A percentile compares a stretch with the other conserved stretches of the same genome.
Evolutionary conservation across 1,284 basidiomycete genomes (phyloP).

Genomic region (Sanghuangporus weigelae): DNA sequence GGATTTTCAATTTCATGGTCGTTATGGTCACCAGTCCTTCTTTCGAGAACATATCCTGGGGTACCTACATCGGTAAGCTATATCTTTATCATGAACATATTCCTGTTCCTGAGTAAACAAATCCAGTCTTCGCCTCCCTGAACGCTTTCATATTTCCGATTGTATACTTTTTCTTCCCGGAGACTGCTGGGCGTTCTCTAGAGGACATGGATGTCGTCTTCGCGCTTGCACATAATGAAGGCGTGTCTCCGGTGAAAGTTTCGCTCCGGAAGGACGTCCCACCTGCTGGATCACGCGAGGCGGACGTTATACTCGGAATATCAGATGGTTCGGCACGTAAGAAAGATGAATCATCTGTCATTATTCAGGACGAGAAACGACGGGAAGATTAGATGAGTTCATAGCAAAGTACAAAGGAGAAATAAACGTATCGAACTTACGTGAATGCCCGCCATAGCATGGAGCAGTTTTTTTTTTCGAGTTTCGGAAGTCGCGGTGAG

Average conservation of each 20-base stretch:
- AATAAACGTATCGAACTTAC: neutral
- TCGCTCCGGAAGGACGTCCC: slow-evolving; percentile 54
- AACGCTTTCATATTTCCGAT: slow-evolving; percentile 58
- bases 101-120: neutral
- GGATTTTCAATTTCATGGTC: slow-evolving; percentile 61
- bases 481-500: no score
- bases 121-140: slow-evolving; percentile 47
- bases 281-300: slow-evolving; percentile 14
- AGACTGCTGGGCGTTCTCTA: slow-evolving; percentile 55
- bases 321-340: neutral
- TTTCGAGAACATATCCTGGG: slow-evolving; percentile 58
- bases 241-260: slow-evolving; percentile 51
- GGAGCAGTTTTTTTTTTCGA: no score
- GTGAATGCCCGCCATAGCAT: neutral
- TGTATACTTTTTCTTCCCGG: slow-evolving; percentile 63
- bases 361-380: neutral
- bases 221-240: slow-evolving; percentile 51
- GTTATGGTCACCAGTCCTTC: slow-evolving; percentile 66
- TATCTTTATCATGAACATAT: neutral
- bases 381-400: neutral
- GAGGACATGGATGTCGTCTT: slow-evolving; percentile 64
- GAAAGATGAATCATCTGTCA: neutral
- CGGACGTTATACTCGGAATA: slow-evolving; percentile 13
- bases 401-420: neutral
- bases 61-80: slow-evolving; percentile 44